Conservation (phyloP, 2,329 filamentous ascomycete species). For the Phoma herbarum region DNA sequence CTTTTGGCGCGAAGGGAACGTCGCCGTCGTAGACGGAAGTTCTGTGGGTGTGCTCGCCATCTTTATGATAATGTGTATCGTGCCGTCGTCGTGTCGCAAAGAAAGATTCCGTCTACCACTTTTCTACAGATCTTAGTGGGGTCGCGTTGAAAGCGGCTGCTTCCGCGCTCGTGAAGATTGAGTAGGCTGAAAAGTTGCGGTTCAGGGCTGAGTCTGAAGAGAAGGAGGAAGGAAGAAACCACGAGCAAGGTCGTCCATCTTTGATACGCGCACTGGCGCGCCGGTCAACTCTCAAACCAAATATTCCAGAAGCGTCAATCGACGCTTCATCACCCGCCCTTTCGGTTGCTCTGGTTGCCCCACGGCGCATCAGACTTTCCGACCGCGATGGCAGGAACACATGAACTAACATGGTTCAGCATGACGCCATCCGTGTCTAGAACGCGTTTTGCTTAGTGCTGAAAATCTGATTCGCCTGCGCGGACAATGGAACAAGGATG, state of each 20-base stretch:
- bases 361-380: constrained; percentile 22
- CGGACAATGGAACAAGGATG: background rate
- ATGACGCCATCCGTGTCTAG: constrained; percentile 37
- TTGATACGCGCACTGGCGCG: constrained; percentile 13
- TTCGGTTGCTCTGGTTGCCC: constrained; percentile 23
- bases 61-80: background rate
- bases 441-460: constrained; percentile 20
- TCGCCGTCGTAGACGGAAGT: constrained; percentile 29
- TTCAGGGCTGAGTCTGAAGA: background rate
- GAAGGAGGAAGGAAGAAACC: background rate
- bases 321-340: constrained; percentile 35
- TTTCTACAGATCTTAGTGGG: constrained; percentile 8
- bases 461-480: constrained; percentile 21
- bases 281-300: constrained; percentile 14
- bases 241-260: constrained; percentile 5
- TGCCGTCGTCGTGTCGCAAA: background rate
- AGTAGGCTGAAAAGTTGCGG: background rate
- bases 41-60: constrained; percentile 23
- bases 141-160: constrained; percentile 9
- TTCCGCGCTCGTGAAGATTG: constrained; percentile 4
- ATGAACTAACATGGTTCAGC: constrained; percentile 39
- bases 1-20: constrained; percentile 42
- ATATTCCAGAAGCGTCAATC: constrained; percentile 33
- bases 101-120: background rate
- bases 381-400: constrained; percentile 38